Percentiles rank a stretch among this genome's conserved stretches.
phyloP scores from a whole-genome alignment of 257 asterid species.

The Petunia axillaris region DNA sequence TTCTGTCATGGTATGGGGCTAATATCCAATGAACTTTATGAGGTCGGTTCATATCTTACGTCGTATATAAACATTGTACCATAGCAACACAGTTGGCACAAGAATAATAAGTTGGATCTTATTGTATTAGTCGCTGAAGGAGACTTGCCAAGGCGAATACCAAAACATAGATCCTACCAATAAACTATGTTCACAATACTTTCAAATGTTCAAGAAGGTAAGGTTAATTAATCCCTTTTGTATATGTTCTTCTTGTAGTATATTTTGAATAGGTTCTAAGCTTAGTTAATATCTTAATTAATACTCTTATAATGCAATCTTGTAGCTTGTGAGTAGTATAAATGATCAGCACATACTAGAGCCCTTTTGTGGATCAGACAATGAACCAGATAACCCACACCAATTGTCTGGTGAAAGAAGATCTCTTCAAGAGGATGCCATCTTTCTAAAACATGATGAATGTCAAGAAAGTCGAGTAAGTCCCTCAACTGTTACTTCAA shows the following conservation, averaged over 20 bases:
- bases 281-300: not conserved
- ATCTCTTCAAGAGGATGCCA: not conserved
- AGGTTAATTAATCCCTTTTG: not conserved
- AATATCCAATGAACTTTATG: slow-evolving; percentile 38
- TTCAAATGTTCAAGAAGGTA: slow-evolving; percentile 19
- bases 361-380: slow-evolving; percentile 21
- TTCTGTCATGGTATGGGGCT: slow-evolving; percentile 44
- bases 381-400: not conserved
- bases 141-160: not conserved
- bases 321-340: not conserved
- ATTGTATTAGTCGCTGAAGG: not conserved
- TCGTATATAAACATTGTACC: not conserved
- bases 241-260: not conserved
- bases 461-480: slow-evolving; percentile 21
- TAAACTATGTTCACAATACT: not conserved
- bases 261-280: not conserved
- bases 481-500: not conserved
- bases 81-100: slow-evolving; percentile 21
- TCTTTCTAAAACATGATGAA: not conserved
- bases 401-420: not conserved
- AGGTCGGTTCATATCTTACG: slow-evolving; percentile 26
- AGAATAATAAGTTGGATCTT: slow-evolving; percentile 26
- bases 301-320: not conserved
- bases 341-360: not conserved
- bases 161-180: not conserved